Base-by-base conservation (phyloP, 169 alveolate species). In the Blepharisma undulans region DNA sequence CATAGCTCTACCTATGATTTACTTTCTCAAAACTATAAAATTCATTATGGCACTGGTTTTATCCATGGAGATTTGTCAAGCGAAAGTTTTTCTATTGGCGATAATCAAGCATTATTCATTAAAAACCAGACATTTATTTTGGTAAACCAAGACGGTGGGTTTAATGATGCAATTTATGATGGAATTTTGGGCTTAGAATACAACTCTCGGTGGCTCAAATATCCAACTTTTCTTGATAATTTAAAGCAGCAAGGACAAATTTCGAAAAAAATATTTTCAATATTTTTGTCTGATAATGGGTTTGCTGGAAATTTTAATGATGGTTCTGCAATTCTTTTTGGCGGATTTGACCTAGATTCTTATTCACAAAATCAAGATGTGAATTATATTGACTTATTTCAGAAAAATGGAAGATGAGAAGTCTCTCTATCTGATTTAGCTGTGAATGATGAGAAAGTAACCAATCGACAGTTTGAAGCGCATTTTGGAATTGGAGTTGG, bases 101-200 rank as follows among this genome's bases (percentile, higher is more conserved):
- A 84, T 60, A 36, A 48, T 21, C 6, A 22, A n/a, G 60, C 22
- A 1, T 29, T 79, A n/a, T 79, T n/a, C 27, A n/a, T 32, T 21
- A 36, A 84, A 59, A 36, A 84, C 78, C 89, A 84, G 77, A n/a
- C 89, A n/a, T 48, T 84, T 25, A 22, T 84, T 84, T 84, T 84
- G 21, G 77, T 84, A 36, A 25, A 21, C 18, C 22, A 32, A 36
- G 77, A 32, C 36, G 61, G 60, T 22, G 74, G 60, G 22, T 84
- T 84, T 60, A 76, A 60, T 25, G 60, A 33, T 84, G 27, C 60
- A 30, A 22, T 22, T n/a, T n/a, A 25, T 36, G 89, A 84, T 60
- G 89, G 89, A 29, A 30, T 84, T 21, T 32, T 84, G 10, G 89
- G 87, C 2, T 33, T 79, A n/a, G 66, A 33, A 4, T 79, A 27